Conservation (phyloP, 345 rosid species). For the Euphorbia tirucalli region DNA sequence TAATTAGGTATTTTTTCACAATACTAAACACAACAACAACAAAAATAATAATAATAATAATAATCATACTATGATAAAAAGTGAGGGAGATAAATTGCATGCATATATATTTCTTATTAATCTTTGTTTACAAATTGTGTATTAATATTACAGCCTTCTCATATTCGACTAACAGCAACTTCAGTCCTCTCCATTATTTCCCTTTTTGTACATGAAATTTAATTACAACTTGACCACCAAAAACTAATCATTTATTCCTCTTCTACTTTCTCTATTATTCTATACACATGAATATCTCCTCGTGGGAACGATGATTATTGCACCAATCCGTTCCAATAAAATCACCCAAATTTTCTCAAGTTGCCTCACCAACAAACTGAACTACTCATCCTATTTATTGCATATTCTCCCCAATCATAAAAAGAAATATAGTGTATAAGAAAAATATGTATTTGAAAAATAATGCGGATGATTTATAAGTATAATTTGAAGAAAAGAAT, state of each 20-base stretch:
- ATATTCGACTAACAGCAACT: slow-evolving; percentile 14
- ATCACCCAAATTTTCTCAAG: neutral
- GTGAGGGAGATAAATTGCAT: neutral
- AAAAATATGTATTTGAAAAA: neutral
- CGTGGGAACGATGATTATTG: slow-evolving; percentile 22
- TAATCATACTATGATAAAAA: no score
- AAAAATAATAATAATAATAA: no score
- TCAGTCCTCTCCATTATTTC: slow-evolving; percentile 24
- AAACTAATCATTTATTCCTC: slow-evolving; percentile 1
- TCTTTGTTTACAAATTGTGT: neutral
- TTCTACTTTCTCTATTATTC: slow-evolving; percentile 2
- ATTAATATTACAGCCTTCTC: neutral
- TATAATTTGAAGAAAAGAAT: neutral
- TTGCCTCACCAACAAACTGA: neutral
- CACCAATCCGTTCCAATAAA: slow-evolving; percentile 22
- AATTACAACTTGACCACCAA: slow-evolving; percentile 15
- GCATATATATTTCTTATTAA: slow-evolving; percentile 2
- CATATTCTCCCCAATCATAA: neutral
- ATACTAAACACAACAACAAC: no score
- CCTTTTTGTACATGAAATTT: slow-evolving; percentile 21
- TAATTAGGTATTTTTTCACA: no score
- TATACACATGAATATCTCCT: slow-evolving; percentile 43
- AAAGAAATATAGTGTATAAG: neutral
- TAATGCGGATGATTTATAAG: neutral
- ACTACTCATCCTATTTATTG: slow-evolving; percentile 17